Evolutionary conservation across 1,139 yeast species (phyloP).

Genomic region (Blastobotrys indianensis): DNA sequence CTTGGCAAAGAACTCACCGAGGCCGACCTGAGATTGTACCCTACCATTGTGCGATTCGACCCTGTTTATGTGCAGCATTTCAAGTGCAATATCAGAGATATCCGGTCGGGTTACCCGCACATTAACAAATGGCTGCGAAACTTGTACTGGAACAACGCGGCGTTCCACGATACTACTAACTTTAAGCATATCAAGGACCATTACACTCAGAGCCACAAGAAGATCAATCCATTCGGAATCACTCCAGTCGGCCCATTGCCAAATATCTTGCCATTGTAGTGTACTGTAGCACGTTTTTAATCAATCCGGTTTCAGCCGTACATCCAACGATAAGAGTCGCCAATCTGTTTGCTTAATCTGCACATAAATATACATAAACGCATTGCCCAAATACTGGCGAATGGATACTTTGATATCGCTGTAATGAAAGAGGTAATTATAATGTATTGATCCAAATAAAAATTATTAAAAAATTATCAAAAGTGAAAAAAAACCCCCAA

Average conservation of each 20-base stretch:
- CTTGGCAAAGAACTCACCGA: conserved; percentile 71
- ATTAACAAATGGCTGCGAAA: conserved; percentile 75
- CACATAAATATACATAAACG: no score
- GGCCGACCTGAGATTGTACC: conserved; percentile 80
- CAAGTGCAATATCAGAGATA: conserved; percentile 82
- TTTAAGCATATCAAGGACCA: conserved; percentile 87
- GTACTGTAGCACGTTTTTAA: no score
- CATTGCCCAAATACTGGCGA: no score
- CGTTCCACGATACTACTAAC: conserved; percentile 72
- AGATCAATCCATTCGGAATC: conserved; percentile 75
- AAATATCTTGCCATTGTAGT: conserved; percentile 41
- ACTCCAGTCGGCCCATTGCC: conserved; percentile 91
- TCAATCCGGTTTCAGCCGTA: no score
- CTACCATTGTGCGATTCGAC: conserved; percentile 82
- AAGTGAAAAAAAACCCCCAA: no score
- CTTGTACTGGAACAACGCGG: conserved; percentile 78
- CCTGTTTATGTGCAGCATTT: conserved; percentile 91
- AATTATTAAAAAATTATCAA: no score
- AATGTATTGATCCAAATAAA: no score
- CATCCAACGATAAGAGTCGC: no score
- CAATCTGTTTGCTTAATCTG: no score
- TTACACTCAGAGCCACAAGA: conserved; percentile 73
- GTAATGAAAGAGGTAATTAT: no score
- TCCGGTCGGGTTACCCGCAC: conserved; percentile 73
- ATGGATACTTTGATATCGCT: no score